Conservation (phyloP, 805 yeast species). For the Kodamaea jinghongensis region DNA sequence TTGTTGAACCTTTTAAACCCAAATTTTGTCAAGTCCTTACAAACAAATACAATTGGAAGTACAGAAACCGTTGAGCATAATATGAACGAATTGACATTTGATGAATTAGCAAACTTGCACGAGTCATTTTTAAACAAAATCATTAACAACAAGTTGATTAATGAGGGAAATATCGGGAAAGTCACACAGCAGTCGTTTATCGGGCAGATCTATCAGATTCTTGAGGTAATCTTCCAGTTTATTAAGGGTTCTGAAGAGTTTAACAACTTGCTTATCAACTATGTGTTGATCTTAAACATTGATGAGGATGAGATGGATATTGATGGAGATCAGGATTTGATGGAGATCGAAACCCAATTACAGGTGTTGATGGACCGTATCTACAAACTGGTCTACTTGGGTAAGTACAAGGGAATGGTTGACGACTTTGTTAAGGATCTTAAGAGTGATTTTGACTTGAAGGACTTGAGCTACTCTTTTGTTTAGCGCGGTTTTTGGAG, state of each 20-base stretch:
- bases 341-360: slow-evolving; percentile 30
- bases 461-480: slow-evolving; percentile 39
- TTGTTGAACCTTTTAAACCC: slow-evolving; percentile 14
- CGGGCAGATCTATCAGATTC: slow-evolving; percentile 29
- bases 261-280: slow-evolving; percentile 24
- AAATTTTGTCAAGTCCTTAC: slow-evolving; percentile 9
- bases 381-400: slow-evolving; percentile 35
- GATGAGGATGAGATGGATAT: slow-evolving; percentile 16
- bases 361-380: slow-evolving; percentile 40
- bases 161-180: slow-evolving; percentile 30
- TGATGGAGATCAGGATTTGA: slow-evolving; percentile 28
- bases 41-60: slow-evolving; percentile 5
- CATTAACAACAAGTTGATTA: slow-evolving; percentile 30
- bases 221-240: slow-evolving; percentile 33
- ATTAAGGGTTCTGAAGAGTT: slow-evolving; percentile 36
- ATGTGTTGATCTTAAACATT: slow-evolving; percentile 27
- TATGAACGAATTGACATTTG: slow-evolving; percentile 41
- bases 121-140: slow-evolving; percentile 20
- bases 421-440: slow-evolving; percentile 50
- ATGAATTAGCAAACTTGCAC: slow-evolving; percentile 45
- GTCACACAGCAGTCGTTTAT: slow-evolving; percentile 27
- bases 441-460: slow-evolving; percentile 49
- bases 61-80: slow-evolving; percentile 10
- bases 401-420: slow-evolving; percentile 42
- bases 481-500: background rate